Percentiles rank a stretch among this genome's conserved stretches.
These are phyloP conservation scores for Rhodotorula kratochvilovae DNA, from an alignment of 768 basidiomycete genomes.

Conservation along the genomic window DNA sequence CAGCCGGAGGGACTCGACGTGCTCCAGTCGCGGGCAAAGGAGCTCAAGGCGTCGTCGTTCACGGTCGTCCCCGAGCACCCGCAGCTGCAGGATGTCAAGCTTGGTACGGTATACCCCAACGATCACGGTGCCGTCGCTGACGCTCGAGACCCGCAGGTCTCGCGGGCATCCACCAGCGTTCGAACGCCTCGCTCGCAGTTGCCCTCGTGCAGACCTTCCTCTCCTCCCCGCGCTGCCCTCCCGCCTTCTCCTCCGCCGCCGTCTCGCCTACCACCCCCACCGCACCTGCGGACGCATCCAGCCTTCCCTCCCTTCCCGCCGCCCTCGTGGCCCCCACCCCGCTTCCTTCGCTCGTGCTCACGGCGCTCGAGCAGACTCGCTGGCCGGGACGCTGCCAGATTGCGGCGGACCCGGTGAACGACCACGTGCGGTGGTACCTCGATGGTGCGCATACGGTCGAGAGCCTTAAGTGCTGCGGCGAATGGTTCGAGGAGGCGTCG, in stretches of 20 bases:
- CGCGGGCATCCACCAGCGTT: conserved; percentile 74
- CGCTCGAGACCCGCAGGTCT: conserved; percentile 57
- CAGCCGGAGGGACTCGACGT: conserved; percentile 72
- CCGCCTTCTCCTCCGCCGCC: conserved; percentile 32
- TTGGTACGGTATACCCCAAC: conserved; percentile 57
- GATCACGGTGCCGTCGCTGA: not conserved
- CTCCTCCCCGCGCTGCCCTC: conserved; percentile 42
- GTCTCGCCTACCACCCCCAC: not conserved
- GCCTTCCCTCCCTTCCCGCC: conserved; percentile 16
- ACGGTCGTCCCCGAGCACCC: conserved; percentile 57
- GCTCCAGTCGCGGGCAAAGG: conserved; percentile 52
- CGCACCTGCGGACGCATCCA: not conserved
- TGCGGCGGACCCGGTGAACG: conserved; percentile 59
- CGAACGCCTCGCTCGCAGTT: conserved; percentile 83
- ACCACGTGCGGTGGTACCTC: conserved; percentile 71
- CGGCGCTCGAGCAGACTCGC: conserved; percentile 62
- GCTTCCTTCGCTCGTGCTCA: conserved; percentile 57
- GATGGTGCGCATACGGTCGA: conserved; percentile 95
- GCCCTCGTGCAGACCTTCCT: conserved; percentile 67
- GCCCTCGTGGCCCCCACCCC: conserved; percentile 38
- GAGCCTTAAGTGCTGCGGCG: conserved; percentile 75
- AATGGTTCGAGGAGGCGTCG: conserved; percentile 68
- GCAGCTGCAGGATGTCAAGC: conserved; percentile 55
- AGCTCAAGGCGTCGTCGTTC: conserved; percentile 56
- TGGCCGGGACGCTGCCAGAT: conserved; percentile 97